A percentile compares a stretch with the other conserved stretches of the same genome.
Evolutionary conservation across 1,284 basidiomycete species (phyloP).

Genomic region (Cutaneotrichosporon cutaneum): DNA sequence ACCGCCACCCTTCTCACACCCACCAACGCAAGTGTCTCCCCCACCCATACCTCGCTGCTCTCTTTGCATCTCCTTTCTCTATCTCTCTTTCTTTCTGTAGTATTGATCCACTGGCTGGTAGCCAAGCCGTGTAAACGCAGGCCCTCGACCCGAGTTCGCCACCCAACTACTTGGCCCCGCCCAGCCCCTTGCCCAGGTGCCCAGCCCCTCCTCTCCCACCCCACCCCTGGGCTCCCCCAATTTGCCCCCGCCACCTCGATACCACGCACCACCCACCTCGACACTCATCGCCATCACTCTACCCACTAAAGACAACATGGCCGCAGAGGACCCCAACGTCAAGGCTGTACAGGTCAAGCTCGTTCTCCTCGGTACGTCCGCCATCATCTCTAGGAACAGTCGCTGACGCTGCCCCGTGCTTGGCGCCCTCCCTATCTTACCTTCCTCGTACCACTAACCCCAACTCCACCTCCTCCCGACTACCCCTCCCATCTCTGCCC

Average conservation of each 20-base stretch:
- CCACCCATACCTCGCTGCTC: no score
- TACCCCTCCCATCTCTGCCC: background rate
- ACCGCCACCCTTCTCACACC: no score
- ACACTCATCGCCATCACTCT: background rate
- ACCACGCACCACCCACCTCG: background rate
- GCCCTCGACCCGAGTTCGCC: no score
- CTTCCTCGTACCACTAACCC: background rate
- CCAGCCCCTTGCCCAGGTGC: no score
- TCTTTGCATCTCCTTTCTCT: no score
- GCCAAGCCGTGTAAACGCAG: no score
- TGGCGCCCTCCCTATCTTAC: background rate
- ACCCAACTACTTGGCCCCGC: no score
- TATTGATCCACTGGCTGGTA: no score
- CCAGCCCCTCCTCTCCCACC: no score
- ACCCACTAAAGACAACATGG: constrained; percentile 28
- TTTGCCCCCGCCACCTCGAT: background rate
- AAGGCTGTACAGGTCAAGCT: constrained; percentile 89
- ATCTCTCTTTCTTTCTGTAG: no score
- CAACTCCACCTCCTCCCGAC: background rate
- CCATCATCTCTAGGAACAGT: background rate
- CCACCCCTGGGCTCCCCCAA: background rate
- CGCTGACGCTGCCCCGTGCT: constrained; percentile 12
- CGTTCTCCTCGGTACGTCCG: constrained; percentile 70
- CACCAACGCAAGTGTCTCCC: no score
- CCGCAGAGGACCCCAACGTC: constrained; percentile 56